These are phyloP conservation scores for Monosporozyma aerobia DNA, from an alignment of 805 yeast genomes.

Conservation along the genomic window DNA sequence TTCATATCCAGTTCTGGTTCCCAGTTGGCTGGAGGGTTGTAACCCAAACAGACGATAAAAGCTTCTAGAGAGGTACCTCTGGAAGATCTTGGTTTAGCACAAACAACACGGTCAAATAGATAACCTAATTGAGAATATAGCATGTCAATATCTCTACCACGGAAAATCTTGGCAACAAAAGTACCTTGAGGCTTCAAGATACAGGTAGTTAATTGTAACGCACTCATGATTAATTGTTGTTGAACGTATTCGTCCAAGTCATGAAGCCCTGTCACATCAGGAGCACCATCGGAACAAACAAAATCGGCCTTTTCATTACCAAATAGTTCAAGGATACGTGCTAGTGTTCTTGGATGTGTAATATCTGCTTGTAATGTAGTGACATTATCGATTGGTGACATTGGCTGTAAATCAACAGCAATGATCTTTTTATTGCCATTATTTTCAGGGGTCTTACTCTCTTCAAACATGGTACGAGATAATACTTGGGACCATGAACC, in stretches of 20 bases:
- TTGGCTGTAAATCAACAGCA: slow-evolving; percentile 93
- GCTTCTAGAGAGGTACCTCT: slow-evolving; percentile 93
- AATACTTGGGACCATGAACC: slow-evolving; percentile 98
- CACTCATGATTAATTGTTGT: slow-evolving; percentile 86
- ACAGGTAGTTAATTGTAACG: slow-evolving; percentile 85
- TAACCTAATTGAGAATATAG: slow-evolving; percentile 86
- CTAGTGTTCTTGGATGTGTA: slow-evolving; percentile 86
- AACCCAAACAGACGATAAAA: slow-evolving; percentile 85
- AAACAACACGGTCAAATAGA: slow-evolving; percentile 75
- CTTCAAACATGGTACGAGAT: slow-evolving; percentile 53
- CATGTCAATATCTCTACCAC: slow-evolving; percentile 93
- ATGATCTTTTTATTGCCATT: slow-evolving; percentile 58
- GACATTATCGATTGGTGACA: slow-evolving; percentile 92
- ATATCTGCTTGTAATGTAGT: slow-evolving; percentile 91
- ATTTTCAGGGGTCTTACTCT: slow-evolving; percentile 24
- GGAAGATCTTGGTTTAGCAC: slow-evolving; percentile 94
- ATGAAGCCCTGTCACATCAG: slow-evolving; percentile 95
- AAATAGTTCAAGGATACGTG: slow-evolving; percentile 65
- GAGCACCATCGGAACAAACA: slow-evolving; percentile 97
- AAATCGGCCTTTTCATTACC: slow-evolving; percentile 92
- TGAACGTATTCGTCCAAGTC: slow-evolving; percentile 95
- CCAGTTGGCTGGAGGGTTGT: slow-evolving; percentile 80
- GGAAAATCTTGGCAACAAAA: slow-evolving; percentile 91
- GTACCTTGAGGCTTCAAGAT: slow-evolving; percentile 81
- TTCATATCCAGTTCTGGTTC: slow-evolving; percentile 50